These are phyloP conservation scores for Fusarium sulawesiense DNA, from an alignment of 2,329 filamentous ascomycete genomes.

Conservation along the genomic window DNA sequence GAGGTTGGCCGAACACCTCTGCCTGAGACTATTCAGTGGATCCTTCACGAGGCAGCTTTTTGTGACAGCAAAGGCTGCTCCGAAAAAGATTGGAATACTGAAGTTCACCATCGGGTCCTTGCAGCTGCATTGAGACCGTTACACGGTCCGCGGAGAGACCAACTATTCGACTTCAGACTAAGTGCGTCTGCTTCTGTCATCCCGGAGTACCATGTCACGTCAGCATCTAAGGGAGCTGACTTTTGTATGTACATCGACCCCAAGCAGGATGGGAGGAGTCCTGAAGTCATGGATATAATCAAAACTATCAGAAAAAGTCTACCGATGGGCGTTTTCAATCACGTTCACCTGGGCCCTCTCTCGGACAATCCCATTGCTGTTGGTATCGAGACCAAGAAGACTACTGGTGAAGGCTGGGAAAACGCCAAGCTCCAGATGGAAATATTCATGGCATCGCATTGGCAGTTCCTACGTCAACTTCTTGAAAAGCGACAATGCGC, in stretches of 20 bases:
- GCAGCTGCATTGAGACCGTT: slow-evolving; percentile 12
- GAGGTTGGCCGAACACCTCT: slow-evolving; percentile 6
- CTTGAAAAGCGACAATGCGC: neutral
- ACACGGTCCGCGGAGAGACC: neutral
- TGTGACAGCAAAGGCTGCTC: slow-evolving; percentile 8
- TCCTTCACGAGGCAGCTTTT: slow-evolving; percentile 15
- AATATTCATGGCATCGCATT: slow-evolving; percentile 19
- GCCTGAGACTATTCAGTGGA: neutral
- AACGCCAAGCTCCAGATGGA: slow-evolving; percentile 16
- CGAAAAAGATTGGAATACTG: slow-evolving; percentile 13
- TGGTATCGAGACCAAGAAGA: slow-evolving; percentile 16
- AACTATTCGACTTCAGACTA: slow-evolving; percentile 12
- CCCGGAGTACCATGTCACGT: slow-evolving; percentile 7
- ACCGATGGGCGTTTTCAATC: slow-evolving; percentile 10
- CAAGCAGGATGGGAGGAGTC: neutral
- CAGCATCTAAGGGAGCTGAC: slow-evolving; percentile 16
- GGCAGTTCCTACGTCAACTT: slow-evolving; percentile 7
- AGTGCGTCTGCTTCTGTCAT: slow-evolving; percentile 17
- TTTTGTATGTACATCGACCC: slow-evolving; percentile 31
- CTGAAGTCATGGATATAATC: neutral
- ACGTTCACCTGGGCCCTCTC: slow-evolving; percentile 1
- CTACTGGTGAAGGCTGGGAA: slow-evolving; percentile 15
- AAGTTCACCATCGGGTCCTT: slow-evolving; percentile 23
- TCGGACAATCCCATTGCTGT: slow-evolving; percentile 3
- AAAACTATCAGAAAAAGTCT: neutral